Conservation (phyloP, 2,329 filamentous ascomycete species). For the Lachnellula cervina region DNA sequence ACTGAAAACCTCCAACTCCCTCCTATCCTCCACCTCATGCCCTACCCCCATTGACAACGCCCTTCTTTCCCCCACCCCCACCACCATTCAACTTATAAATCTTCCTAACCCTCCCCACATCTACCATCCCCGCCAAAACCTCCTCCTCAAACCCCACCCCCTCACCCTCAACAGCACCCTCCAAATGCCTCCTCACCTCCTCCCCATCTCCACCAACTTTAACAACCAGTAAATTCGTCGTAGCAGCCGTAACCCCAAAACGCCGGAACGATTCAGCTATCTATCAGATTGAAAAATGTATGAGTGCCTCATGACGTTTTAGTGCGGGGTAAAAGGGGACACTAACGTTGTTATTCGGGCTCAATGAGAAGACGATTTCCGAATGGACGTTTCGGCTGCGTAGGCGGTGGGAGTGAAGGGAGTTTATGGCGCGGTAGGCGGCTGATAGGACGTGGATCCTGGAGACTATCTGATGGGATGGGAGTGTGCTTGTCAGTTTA, state of each 20-base stretch:
- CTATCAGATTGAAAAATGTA: slow-evolving; percentile 39
- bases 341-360: slow-evolving; percentile 49
- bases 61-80: slow-evolving; percentile 19
- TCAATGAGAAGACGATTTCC: slow-evolving; percentile 51
- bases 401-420: slow-evolving; percentile 36
- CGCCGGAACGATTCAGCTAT: slow-evolving; percentile 88
- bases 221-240: slow-evolving; percentile 69
- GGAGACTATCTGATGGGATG: slow-evolving; percentile 39
- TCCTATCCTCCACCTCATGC: slow-evolving; percentile 38
- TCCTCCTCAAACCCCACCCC: slow-evolving; percentile 57
- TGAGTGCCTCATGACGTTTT: not conserved
- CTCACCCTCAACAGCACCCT: slow-evolving; percentile 55
- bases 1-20: slow-evolving; percentile 64
- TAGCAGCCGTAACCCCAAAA: slow-evolving; percentile 73
- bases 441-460: slow-evolving; percentile 44
- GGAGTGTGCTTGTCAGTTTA: not conserved
- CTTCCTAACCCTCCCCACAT: slow-evolving; percentile 69
- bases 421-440: slow-evolving; percentile 46
- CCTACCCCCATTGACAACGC: not conserved
- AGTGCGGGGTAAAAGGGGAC: not conserved
- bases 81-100: slow-evolving; percentile 75
- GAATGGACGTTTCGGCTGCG: slow-evolving; percentile 51
- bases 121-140: slow-evolving; percentile 53
- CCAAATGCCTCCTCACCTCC: slow-evolving; percentile 55
- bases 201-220: slow-evolving; percentile 56